A percentile compares a stretch with the other conserved stretches of the same genome.
These are phyloP conservation scores for Talaromyces liani DNA, from an alignment of 495 filamentous ascomycete species.

Conservation along the genomic window DNA sequence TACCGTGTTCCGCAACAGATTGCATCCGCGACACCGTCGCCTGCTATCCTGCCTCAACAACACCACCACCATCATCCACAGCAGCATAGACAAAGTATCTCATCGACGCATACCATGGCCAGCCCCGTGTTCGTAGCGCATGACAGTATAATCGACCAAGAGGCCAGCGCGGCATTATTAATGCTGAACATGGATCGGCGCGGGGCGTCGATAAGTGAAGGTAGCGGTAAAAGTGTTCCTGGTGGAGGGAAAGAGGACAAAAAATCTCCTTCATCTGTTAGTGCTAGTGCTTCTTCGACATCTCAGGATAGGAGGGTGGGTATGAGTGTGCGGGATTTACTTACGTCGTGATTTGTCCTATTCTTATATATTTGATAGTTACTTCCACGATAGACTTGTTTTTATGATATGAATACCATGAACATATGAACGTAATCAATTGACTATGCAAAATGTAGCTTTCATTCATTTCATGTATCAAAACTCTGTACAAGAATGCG, in stretches of 20 bases:
- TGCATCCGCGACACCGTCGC: slow-evolving; percentile 26
- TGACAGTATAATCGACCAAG: slow-evolving; percentile 50
- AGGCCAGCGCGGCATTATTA: slow-evolving; percentile 71
- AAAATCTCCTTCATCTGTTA: neutral
- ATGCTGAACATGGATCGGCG: slow-evolving; percentile 70
- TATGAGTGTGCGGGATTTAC: slow-evolving; percentile 75
- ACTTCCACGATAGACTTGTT: neutral
- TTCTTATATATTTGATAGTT: too few relatives aligned
- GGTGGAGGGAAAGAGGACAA: neutral
- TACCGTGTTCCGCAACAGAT: slow-evolving; percentile 15
- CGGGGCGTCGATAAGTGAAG: slow-evolving; percentile 20
- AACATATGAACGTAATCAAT: neutral
- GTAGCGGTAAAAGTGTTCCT: neutral
- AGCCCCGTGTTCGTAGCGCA: neutral
- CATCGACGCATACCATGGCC: slow-evolving; percentile 5
- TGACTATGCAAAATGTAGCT: neutral
- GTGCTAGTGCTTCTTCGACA: slow-evolving; percentile 14
- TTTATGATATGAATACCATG: neutral
- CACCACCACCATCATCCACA: neutral
- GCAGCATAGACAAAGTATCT: slow-evolving; percentile 11
- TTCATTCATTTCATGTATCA: neutral
- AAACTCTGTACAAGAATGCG: neutral
- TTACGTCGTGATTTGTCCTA: slow-evolving; percentile 42
- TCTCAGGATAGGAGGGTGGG: slow-evolving; percentile 29
- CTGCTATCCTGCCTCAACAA: slow-evolving; percentile 21